Evolutionary conservation across 345 rosid genomes (phyloP).

Genomic region (Lagerstroemia speciosa): DNA sequence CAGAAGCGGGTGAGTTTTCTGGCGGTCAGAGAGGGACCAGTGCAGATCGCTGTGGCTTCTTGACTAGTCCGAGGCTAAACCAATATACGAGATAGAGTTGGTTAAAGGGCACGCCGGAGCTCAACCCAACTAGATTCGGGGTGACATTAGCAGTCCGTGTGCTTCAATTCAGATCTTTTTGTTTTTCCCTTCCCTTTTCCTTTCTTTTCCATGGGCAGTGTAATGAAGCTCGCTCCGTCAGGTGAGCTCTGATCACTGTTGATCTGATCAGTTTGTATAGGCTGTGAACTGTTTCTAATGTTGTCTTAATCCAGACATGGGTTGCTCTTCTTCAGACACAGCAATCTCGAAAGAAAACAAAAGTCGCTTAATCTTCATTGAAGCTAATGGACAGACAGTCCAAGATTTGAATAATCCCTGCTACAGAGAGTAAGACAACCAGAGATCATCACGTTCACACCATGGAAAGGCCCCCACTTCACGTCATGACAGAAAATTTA

Average conservation of each 20-base stretch:
- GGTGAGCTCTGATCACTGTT: neutral
- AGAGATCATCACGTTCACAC: no score
- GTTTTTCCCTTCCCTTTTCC: neutral
- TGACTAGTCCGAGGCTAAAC: conserved; percentile 3
- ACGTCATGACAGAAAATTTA: no score
- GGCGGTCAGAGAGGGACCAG: conserved; percentile 50
- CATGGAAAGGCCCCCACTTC: no score
- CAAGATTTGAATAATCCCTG: no score
- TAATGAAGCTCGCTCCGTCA: neutral
- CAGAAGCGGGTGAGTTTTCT: conserved; percentile 88
- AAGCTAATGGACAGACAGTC: no score
- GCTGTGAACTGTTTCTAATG: neutral
- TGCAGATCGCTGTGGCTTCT: conserved; percentile 58
- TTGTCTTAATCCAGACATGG: no score
- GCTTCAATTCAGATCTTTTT: neutral
- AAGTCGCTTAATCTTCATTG: no score
- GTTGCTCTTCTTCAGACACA: no score
- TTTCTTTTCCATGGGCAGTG: neutral
- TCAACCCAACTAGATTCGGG: neutral
- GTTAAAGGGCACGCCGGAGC: neutral
- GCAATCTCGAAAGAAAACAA: no score
- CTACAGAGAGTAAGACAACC: no score
- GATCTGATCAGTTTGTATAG: neutral
- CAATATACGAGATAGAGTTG: neutral
- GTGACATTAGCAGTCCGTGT: neutral